These are phyloP conservation scores for Hygrophila difformis DNA, from an alignment of 257 asterid species.

Conservation along the genomic window DNA sequence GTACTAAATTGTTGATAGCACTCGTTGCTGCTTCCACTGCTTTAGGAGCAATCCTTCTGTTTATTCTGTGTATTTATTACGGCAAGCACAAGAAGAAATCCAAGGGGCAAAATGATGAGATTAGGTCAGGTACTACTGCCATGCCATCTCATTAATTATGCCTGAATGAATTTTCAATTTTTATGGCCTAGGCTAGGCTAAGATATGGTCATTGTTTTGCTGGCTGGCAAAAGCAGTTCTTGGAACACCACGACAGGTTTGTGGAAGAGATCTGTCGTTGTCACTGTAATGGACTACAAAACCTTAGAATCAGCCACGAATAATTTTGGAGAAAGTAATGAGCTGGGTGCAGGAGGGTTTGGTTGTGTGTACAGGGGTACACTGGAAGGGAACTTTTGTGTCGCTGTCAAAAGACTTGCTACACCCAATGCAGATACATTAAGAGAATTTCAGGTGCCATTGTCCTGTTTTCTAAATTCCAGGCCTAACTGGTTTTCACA, in stretches of 20 bases:
- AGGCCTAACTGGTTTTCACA: neutral
- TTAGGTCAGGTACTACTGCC: conserved; percentile 31
- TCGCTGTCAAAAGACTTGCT: conserved; percentile 57
- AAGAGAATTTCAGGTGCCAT: conserved; percentile 55
- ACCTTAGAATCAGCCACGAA: conserved; percentile 49
- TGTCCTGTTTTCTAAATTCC: neutral
- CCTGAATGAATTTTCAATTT: neutral
- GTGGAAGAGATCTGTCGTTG: conserved; percentile 20
- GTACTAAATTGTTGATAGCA: conserved; percentile 30
- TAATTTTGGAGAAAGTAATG: conserved; percentile 33
- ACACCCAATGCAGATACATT: conserved; percentile 31
- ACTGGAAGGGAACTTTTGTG: conserved; percentile 36
- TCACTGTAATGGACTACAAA: conserved; percentile 41
- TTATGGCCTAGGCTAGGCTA: neutral
- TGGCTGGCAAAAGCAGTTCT: conserved; percentile 22
- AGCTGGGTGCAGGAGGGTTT: conserved; percentile 64
- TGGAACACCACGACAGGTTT: conserved; percentile 14
- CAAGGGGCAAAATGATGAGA: conserved; percentile 6
- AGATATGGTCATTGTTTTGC: neutral
- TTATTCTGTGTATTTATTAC: conserved; percentile 31
- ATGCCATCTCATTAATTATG: conserved; percentile 1
- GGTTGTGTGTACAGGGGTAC: conserved; percentile 63
- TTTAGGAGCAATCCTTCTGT: conserved; percentile 24
- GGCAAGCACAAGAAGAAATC: conserved; percentile 28
- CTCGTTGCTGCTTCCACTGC: conserved; percentile 32